Evolutionary conservation across 176 grass and related monocot species (phyloP), one percentile per base, ranked within the genome.

Genomic region (Cenchrus americanus): DNA sequence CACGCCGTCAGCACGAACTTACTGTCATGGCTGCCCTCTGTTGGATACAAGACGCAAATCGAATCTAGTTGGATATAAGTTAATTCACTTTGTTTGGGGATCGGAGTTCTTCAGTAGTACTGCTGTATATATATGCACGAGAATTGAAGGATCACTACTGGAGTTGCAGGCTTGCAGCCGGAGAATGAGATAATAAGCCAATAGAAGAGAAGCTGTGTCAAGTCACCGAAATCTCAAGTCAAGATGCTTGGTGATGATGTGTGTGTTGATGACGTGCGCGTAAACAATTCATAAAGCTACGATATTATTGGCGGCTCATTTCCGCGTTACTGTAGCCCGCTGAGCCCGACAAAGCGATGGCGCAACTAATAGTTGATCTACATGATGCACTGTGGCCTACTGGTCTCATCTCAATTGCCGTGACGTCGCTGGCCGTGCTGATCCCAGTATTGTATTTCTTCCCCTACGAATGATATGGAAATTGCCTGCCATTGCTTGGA

Each of bases 11-110:
- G 23, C 9, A 14, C 63, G 10, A 76, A 83, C 69, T 85, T 70
- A 89, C 90, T 49, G 90, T 89, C 87, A 92, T 92, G 65, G 10
- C 52, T 68, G 26, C 30, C 64, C 8, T 74, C 43, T 17, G 3
- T 52, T 17, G 3, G 5, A 61, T 41, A 23, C 6, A 23, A 17
- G 12, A 24, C 24, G 8, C 46, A 42, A 66, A 55, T n/a, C 24
- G 10, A 26, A 13, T 52, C 6, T 3, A 62, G 26, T 42, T 3
- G 34, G 34, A 37, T 37, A 37, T 37, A 70, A 60, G 54, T 40
- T 30, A 5, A 14, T 60, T 7, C 54, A 27, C 81, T 76, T 24
- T 37, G 34, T 23, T 12, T 26, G 15, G 47, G 47, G 9, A 10
- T 30, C 27, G 27, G 14, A 67, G 24, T 68, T 34, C 21, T 68